Conservation (phyloP, 2,329 filamentous ascomycete genomes). For the Fusarium domesticum region DNA sequence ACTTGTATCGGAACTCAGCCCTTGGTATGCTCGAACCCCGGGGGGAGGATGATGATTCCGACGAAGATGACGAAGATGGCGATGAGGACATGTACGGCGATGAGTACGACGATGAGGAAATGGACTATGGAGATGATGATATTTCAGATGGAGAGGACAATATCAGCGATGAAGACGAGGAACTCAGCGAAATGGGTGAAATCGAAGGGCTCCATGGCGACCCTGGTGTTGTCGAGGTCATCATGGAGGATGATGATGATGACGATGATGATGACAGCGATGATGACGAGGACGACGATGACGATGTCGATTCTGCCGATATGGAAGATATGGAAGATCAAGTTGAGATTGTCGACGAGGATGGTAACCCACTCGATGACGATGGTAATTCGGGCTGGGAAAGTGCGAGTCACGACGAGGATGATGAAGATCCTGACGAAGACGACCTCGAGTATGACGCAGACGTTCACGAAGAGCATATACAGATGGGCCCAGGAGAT, state of each 20-base stretch:
- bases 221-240: constrained; percentile 66
- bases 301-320: constrained; percentile 42
- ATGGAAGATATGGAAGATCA: constrained; percentile 54
- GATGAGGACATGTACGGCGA: constrained; percentile 93
- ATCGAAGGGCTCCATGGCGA: constrained; percentile 72
- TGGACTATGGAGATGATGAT: constrained; percentile 85
- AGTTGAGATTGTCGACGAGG: constrained; percentile 61
- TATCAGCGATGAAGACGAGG: constrained; percentile 86
- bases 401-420: constrained; percentile 57
- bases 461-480: constrained; percentile 51
- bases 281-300: constrained; percentile 53
- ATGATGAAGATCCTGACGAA: constrained; percentile 51
- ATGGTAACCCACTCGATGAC: constrained; percentile 56
- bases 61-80: constrained; percentile 68
- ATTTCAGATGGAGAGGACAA: constrained; percentile 80
- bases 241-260: constrained; percentile 72
- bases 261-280: constrained; percentile 60
- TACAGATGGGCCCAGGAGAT: constrained; percentile 44
- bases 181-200: constrained; percentile 76
- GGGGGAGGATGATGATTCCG: constrained; percentile 76
- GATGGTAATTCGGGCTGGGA: constrained; percentile 62
- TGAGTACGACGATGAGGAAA: constrained; percentile 86
- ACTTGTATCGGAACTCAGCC: constrained; percentile 94
- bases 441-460: constrained; percentile 55
- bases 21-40: constrained; percentile 89